Evolutionary conservation across 352 stramenopile species (phyloP).

Genomic region (Thraustochytrium striatum): DNA sequence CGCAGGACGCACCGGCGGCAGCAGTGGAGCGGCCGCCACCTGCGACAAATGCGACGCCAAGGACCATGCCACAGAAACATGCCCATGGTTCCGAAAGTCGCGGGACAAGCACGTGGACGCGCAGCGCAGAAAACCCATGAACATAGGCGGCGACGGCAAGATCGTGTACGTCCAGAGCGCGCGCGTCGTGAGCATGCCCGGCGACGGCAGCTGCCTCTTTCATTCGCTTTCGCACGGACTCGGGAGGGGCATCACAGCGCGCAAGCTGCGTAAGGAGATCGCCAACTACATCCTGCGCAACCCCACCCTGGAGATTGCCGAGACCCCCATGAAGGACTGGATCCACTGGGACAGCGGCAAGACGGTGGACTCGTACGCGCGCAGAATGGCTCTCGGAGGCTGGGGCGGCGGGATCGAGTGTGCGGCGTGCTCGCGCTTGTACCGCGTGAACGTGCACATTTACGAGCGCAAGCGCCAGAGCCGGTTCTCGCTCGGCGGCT

Average conservation of each 20-base stretch:
- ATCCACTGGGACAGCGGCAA: slow-evolving; percentile 51
- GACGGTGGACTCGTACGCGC: slow-evolving; percentile 35
- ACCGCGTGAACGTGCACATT: slow-evolving; percentile 53
- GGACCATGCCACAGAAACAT: not conserved
- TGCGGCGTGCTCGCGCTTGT: slow-evolving; percentile 37
- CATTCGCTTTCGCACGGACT: slow-evolving; percentile 63
- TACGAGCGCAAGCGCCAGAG: slow-evolving; percentile 48
- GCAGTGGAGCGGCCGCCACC: not conserved
- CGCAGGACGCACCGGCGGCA: not conserved
- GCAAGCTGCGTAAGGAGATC: slow-evolving; percentile 11
- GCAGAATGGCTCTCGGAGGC: slow-evolving; percentile 18
- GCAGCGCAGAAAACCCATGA: not conserved
- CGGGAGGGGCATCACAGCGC: slow-evolving; percentile 29
- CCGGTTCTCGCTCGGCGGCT: not conserved
- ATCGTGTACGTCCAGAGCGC: slow-evolving; percentile 25
- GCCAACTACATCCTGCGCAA: slow-evolving; percentile 48
- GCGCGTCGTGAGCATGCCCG: slow-evolving; percentile 55
- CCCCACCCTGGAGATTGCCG: slow-evolving; percentile 43
- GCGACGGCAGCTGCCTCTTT: slow-evolving; percentile 78
- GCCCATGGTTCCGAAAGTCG: not conserved
- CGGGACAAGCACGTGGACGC: slow-evolving; percentile 25
- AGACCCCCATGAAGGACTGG: slow-evolving; percentile 54
- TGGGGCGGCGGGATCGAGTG: slow-evolving; percentile 57
- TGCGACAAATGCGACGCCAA: slow-evolving; percentile 17
- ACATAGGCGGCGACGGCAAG: slow-evolving; percentile 11